phyloP scores from a whole-genome alignment of 768 basidiomycete genomes.

The Lepiota brunneoincarnata region DNA sequence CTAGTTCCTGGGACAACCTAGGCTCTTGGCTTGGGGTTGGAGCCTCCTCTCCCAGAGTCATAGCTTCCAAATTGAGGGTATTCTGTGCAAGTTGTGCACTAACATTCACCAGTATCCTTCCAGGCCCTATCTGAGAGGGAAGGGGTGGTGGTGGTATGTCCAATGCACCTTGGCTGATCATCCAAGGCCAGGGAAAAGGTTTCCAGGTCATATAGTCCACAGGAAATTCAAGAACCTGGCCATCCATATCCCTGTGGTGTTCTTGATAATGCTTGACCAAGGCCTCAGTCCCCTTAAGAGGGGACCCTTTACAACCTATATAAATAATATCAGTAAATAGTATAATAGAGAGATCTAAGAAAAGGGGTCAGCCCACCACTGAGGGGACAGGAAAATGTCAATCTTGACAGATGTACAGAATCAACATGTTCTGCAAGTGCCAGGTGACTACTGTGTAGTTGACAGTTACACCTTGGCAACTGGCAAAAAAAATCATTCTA shows the following conservation, averaged over 20 bases:
- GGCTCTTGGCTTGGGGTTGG: background rate
- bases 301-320: background rate
- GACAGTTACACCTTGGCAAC: conserved; percentile 20
- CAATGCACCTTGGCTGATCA: background rate
- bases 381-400: conserved; percentile 23
- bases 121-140: background rate
- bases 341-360: background rate
- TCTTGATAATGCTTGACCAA: conserved; percentile 4
- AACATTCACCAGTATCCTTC: background rate
- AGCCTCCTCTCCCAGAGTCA: background rate
- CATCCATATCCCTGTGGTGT: background rate
- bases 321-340: background rate
- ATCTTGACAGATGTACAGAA: conserved; percentile 23
- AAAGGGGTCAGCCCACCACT: conserved; percentile 16
- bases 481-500: conserved; percentile 15
- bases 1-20: conserved; percentile 1
- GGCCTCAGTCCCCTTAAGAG: background rate
- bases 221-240: background rate
- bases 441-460: conserved; percentile 14
- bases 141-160: background rate
- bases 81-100: background rate
- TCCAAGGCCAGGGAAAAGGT: background rate
- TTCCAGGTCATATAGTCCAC: background rate
- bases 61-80: background rate
- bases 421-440: conserved; percentile 23